Evolutionary conservation across 768 basidiomycete genomes (phyloP), one percentile per base, ranked within the genome.

Genomic region (Fistulinella prunicolor): DNA sequence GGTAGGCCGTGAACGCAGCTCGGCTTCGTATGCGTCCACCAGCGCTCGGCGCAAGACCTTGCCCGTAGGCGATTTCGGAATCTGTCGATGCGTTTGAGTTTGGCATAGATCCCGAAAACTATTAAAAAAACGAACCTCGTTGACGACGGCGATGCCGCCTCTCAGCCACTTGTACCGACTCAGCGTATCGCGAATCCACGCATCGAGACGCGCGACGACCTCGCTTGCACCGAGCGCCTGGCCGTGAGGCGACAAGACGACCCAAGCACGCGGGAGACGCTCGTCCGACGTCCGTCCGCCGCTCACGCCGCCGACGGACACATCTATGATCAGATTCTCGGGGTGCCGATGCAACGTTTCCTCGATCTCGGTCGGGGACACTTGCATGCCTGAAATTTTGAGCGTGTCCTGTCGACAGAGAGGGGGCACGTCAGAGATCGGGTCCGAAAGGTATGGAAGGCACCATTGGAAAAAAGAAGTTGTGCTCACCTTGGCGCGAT

Each of bases 331-430:
- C 39, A 89, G 73, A 16, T 69, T 69, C 8, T 75, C 74, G 0
- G 87, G 85, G 32, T 90, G 80, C 0, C 71, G 72, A 17, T 83
- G 73, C 2, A 91, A 68, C 20, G 74, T 76, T 22, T 80, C 73
- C 61, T 91, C 89, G 43, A 91, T 84, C 60, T 92, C 89, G 16
- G 78, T 75, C 1, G 89, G 89, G 0, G 89, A 88, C 0, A 91
- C 89, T 65, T 91, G 89, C 41, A 72, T 73, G 4, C 89, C 89
- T 0, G 86, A 88, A 3, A 92, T 76, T 60, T 92, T 92, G 19
- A 92, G 72, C 0, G 81, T 89, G 58, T 91, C 89, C 82, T 88
- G 21, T 20, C 14, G n/a, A 19, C 42, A 38, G 10, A n/a, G n/a
- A n/a, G n/a, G n/a, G n/a, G n/a, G n/a, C n/a, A n/a, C n/a, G n/a